A percentile compares a stretch with the other conserved stretches of the same genome.
Conservation (phyloP, 805 yeast species). For the Candida jianshihensis region DNA sequence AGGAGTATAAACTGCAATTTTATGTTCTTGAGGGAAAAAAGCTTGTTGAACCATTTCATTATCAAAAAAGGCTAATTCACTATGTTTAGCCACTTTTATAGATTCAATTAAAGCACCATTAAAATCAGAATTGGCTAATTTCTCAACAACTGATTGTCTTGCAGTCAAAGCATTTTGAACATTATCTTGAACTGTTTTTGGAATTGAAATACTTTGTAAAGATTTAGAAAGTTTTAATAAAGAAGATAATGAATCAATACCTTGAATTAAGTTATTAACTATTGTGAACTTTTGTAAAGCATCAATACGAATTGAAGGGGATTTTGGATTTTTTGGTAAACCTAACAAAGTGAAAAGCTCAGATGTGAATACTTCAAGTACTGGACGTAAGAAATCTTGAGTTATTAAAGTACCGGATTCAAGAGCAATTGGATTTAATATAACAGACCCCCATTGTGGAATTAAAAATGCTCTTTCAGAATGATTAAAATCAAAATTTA, state of each 20-base stretch:
- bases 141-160: slow-evolving; percentile 25
- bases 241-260: slow-evolving; percentile 68
- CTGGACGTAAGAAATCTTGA: slow-evolving; percentile 41
- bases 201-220: slow-evolving; percentile 77
- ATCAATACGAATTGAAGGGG: slow-evolving; percentile 60
- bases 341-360: slow-evolving; percentile 75
- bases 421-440: slow-evolving; percentile 31
- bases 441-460: slow-evolving; percentile 81
- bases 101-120: slow-evolving; percentile 56
- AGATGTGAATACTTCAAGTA: slow-evolving; percentile 62
- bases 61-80: slow-evolving; percentile 77
- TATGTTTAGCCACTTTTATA: slow-evolving; percentile 28
- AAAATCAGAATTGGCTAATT: slow-evolving; percentile 22
- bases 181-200: slow-evolving; percentile 55
- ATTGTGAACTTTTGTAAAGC: slow-evolving; percentile 54
- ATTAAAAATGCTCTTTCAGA: slow-evolving; percentile 41
- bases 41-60: slow-evolving; percentile 93
- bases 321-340: slow-evolving; percentile 48
- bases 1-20: slow-evolving; percentile 89
- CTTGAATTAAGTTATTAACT: slow-evolving; percentile 48
- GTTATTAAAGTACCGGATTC: slow-evolving; percentile 25
- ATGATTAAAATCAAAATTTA: slow-evolving; percentile 37
- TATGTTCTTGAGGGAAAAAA: slow-evolving; percentile 93
- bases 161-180: slow-evolving; percentile 45
- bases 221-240: slow-evolving; percentile 61